Base-by-base conservation (phyloP, 257 asterid species). In the Plantago major region DNA sequence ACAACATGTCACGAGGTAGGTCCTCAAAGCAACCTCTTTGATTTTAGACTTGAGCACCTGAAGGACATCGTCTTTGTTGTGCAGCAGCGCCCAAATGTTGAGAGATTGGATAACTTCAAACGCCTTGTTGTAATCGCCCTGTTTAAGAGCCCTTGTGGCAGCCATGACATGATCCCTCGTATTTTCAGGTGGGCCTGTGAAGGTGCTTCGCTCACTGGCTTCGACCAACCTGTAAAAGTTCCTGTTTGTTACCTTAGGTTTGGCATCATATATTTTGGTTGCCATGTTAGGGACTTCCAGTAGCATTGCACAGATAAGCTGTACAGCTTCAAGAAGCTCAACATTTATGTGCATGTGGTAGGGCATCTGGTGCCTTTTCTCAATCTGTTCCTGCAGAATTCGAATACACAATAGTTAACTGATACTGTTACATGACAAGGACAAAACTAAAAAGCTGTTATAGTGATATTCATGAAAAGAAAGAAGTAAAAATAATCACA, bases 281-380 rank as follows among this genome's bases (percentile, higher is more conserved):
- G 99, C 97, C 94, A 92, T 87, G 85, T 87, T 86, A n/a, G 99
- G 99, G 52, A 92, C 99, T 72, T 92, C 99, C 30, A 92, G 82
- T 61, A 92, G 72, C 99, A 92, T 92, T 18, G 95, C 93, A 69
- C 95, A 83, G 17, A 71, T 87, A 64, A 92, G 79, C 72, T 92
- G 96, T 28, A 89, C 95, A 26, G 99, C 91, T 75, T 92, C 99
- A 0, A 92, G 94, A 69, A 92, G 94, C 81, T 92, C 99, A 5
- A 92, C 95, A 71, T 92, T 92, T 63, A 92, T 92, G 63, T 92
- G 99, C 97, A 89, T 86, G 55, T 92, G 99, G 67, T 92, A 92
- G 6, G 99, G 99, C 99, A 92, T 89, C 70, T 86, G 96, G 17
- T 95, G 93, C 82, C 96, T 84, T 73, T 88, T 83, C 76, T 89